phyloP scores from a whole-genome alignment of 257 asterid genomes.

The Linderniella brevidens region DNA sequence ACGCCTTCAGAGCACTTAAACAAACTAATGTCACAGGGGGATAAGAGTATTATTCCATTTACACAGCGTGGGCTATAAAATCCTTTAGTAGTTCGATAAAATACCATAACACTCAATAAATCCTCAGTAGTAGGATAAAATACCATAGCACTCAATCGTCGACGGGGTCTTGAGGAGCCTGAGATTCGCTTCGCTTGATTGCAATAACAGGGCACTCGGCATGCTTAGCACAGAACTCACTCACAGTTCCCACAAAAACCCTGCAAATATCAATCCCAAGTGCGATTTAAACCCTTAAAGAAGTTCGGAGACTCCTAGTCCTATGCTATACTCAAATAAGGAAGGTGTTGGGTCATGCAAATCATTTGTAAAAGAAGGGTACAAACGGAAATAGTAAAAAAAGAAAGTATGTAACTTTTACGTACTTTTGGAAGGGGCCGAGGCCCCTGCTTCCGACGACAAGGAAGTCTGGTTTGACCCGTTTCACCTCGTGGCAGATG shows the following conservation, averaged over 20 bases:
- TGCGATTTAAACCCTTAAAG: not conserved
- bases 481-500: constrained; percentile 44
- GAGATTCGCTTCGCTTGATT: constrained; percentile 20
- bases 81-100: not conserved
- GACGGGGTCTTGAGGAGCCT: constrained; percentile 28
- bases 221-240: constrained; percentile 62
- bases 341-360: no score
- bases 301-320: no score
- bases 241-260: constrained; percentile 63
- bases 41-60: no score
- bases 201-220: constrained; percentile 26
- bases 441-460: constrained; percentile 67
- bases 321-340: no score
- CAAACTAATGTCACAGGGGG: no score
- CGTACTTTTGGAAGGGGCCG: constrained; percentile 65
- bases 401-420: not conserved
- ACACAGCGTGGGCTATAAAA: no score
- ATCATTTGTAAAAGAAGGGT: no score
- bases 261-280: constrained; percentile 16
- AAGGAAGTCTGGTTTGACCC: constrained; percentile 51
- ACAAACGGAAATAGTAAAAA: no score
- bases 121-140: not conserved
- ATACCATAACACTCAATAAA: not conserved
- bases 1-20: no score
- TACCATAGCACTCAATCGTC: constrained; percentile 12